Base-by-base conservation (phyloP, 2,329 filamentous ascomycete genomes). In the Colletotrichum acutatum region DNA sequence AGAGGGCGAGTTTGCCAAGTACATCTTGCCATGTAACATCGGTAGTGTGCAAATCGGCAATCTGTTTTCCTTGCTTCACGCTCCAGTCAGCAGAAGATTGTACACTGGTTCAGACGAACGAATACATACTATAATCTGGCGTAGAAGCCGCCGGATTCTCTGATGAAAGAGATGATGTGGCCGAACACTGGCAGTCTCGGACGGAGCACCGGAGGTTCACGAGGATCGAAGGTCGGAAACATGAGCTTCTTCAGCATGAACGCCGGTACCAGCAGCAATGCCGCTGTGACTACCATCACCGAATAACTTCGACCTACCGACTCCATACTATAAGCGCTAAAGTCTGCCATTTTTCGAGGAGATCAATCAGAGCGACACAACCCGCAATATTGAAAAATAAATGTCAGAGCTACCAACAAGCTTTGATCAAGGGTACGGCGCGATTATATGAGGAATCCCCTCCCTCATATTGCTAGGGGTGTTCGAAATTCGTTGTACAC, bases 81-180 rank as follows among this genome's bases (percentile, higher is more conserved):
- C 11, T 14, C 1, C 4, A 5, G 61, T 70, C 56, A 71, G 34
- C 11, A 11, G 12, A 4, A 16, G 5, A n/a, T 11, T 5, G 11
- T 12, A 3, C 16, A 22, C 34, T 54, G 28, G 8, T 34, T 22
- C 1, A 30, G 19, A 34, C 11, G 30, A 16, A 5, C 19, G n/a
- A n/a, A 7, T 34, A 76, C 78, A 32, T 75, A 86, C 84, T 83
- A 81, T 11, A 87, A 57, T 28, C 77, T 80, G 22, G 77, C 74
- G 64, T 82, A 78, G 67, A 86, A 86, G 62, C 78, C 76, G 46
- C 80, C 77, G 60, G 82, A 79, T 61, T 80, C 77, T 57, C 78
- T 75, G 52, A 86, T 74, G 75, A 87, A 79, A 9, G 83, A 83
- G 32, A 88, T 76, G 24, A 87, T 79, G 74, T 88, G 86, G 1